These are phyloP conservation scores for Aureobasidium uvarum DNA, from an alignment of 2,329 filamentous ascomycete species.

Conservation along the genomic window DNA sequence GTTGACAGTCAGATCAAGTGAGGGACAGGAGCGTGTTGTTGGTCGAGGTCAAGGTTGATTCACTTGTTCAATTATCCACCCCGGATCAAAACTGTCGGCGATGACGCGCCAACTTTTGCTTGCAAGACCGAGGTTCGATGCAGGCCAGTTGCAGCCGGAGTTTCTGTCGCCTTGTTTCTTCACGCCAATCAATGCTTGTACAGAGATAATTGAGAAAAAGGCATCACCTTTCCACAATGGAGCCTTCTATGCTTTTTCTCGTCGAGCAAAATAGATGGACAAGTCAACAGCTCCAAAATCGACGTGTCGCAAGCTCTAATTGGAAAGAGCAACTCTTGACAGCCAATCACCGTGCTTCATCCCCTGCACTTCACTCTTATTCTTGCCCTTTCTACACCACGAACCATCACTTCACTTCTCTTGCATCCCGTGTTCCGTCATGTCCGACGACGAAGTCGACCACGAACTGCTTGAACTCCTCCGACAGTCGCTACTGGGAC, in stretches of 20 bases:
- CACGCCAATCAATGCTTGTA: not conserved
- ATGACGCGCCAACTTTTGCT: constrained; percentile 4
- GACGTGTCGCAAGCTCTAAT: constrained; percentile 1
- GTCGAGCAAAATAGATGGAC: not conserved
- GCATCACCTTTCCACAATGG: not conserved
- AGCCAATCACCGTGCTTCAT: constrained; percentile 1
- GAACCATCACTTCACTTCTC: not conserved
- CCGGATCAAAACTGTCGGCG: constrained; percentile 10
- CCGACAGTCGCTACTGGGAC: constrained; percentile 71
- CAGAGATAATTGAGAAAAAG: not conserved
- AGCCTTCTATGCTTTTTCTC: not conserved
- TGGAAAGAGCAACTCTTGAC: constrained; percentile 14
- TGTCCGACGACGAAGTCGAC: constrained; percentile 92
- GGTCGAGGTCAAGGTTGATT: constrained; percentile 7
- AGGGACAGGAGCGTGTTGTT: constrained; percentile 1
- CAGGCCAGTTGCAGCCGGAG: not conserved
- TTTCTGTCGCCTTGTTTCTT: not conserved
- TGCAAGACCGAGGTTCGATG: constrained; percentile 6
- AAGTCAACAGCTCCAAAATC: not conserved
- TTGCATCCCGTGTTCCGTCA: constrained; percentile 39
- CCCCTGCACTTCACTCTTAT: constrained; percentile 20
- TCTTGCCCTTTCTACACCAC: constrained; percentile 7
- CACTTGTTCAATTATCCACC: constrained; percentile 6
- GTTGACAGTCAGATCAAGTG: not conserved
- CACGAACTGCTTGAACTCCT: constrained; percentile 83